These are phyloP conservation scores for Vitis vinifera DNA, from an alignment of 164 flowering plant species.

Conservation along the genomic window DNA sequence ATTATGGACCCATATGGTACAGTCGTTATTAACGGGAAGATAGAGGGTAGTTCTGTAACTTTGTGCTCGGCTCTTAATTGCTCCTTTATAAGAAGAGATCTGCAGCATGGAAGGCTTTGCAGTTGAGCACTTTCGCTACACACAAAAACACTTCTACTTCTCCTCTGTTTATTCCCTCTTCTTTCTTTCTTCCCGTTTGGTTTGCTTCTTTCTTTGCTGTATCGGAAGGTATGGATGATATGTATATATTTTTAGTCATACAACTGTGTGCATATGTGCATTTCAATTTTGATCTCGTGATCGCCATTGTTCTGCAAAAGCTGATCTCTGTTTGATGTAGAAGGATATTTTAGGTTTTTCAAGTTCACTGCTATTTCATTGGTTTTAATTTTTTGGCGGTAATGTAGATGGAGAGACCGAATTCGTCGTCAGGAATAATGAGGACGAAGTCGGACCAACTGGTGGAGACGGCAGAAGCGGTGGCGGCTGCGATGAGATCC, in stretches of 20 bases:
- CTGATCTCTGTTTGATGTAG: no score
- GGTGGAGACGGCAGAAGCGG: constrained; percentile 24
- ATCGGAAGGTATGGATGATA: neutral
- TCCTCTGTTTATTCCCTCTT: neutral
- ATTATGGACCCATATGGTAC: neutral
- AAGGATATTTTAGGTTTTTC: no score
- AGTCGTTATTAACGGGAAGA: neutral
- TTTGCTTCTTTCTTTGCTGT: no score
- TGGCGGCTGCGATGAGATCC: constrained; percentile 53
- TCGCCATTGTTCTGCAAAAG: no score
- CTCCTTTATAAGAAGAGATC: constrained; percentile 12
- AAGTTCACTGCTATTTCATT: no score
- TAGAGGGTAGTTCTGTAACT: constrained; percentile 12
- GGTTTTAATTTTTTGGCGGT: neutral
- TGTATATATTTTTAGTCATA: neutral
- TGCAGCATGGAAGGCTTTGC: neutral
- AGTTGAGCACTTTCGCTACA: neutral
- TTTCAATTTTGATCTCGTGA: neutral
- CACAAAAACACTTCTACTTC: neutral
- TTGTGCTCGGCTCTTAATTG: neutral
- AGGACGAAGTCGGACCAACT: constrained; percentile 78
- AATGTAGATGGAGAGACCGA: constrained; percentile 13
- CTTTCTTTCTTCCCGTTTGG: neutral
- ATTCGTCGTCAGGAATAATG: constrained; percentile 28
- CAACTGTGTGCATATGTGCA: neutral